These are phyloP conservation scores for Aspergillus quadricinctus DNA, from an alignment of 2,329 filamentous ascomycete species.

Conservation along the genomic window DNA sequence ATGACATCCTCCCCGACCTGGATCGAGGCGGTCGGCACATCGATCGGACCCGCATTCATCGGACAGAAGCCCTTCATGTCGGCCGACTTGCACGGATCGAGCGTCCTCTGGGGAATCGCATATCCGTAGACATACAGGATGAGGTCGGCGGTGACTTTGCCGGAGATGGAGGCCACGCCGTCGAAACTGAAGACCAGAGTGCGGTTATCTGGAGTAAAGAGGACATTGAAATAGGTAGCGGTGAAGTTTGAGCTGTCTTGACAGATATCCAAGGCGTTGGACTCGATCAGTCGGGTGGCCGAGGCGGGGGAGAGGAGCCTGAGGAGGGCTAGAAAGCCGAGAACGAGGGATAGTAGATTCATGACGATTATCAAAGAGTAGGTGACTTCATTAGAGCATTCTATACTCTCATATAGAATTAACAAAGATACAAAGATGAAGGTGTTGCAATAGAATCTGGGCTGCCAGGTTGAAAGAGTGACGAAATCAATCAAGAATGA, in stretches of 20 bases:
- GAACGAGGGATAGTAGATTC: constrained; percentile 50
- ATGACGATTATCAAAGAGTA: not conserved
- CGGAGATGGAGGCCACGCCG: constrained; percentile 77
- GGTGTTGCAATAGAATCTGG: not conserved
- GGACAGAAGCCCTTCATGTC: constrained; percentile 72
- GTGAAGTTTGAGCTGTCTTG: constrained; percentile 80
- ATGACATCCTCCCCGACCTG: constrained; percentile 55
- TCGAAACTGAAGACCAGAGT: constrained; percentile 70
- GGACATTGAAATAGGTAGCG: constrained; percentile 81
- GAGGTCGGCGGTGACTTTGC: constrained; percentile 74
- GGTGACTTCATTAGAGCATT: not conserved
- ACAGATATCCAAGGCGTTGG: constrained; percentile 65
- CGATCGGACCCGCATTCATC: constrained; percentile 78
- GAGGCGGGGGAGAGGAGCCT: constrained; percentile 48
- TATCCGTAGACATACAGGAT: constrained; percentile 78
- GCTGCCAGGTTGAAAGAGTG: not conserved
- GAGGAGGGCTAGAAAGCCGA: constrained; percentile 71
- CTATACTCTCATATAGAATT: not conserved
- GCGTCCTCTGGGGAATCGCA: constrained; percentile 58
- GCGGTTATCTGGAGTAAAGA: constrained; percentile 61
- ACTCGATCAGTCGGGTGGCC: constrained; percentile 5
- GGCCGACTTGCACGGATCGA: constrained; percentile 69
- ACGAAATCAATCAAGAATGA: not conserved
- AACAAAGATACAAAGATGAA: not conserved
- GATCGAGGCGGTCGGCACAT: constrained; percentile 65